Conservation (phyloP, 768 basidiomycete genomes). For the Hypholoma fasciculare region DNA sequence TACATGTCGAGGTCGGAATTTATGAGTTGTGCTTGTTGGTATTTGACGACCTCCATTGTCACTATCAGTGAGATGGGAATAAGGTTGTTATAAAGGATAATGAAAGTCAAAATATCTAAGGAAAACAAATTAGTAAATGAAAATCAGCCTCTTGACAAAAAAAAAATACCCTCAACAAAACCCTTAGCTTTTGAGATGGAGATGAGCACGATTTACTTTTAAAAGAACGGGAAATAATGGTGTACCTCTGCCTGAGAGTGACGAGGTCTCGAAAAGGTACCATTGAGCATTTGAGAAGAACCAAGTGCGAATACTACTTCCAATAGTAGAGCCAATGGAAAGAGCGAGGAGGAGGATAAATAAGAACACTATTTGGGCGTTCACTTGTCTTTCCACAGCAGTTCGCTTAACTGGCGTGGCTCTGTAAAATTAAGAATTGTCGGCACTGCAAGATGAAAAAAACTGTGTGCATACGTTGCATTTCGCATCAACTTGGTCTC, state of each 20-base stretch:
- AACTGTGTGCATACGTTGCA: constrained; percentile 73
- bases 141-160: constrained; percentile 10
- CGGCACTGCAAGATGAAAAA: background rate
- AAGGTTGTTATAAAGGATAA: constrained; percentile 98
- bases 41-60: constrained; percentile 99
- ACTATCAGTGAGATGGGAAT: constrained; percentile 99
- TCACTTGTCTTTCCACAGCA: constrained; percentile 94
- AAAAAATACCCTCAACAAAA: constrained; percentile 73
- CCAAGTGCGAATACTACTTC: constrained; percentile 90
- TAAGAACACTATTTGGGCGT: constrained; percentile 93
- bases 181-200: constrained; percentile 50
- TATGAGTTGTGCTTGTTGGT: constrained; percentile 95
- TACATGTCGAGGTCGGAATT: constrained; percentile 99
- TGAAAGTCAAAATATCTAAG: constrained; percentile 93
- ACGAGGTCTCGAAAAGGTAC: constrained; percentile 75
- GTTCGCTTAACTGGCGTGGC: constrained; percentile 97
- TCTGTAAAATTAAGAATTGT: constrained; percentile 36
- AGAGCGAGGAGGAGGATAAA: constrained; percentile 86
- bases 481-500: constrained; percentile 99
- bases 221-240: background rate
- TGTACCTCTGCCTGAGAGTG: constrained; percentile 66
- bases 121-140: constrained; percentile 6
- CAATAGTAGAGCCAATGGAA: constrained; percentile 89
- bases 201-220: background rate
- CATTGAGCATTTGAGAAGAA: constrained; percentile 86